These are phyloP conservation scores for Populus hybrid DNA, from an alignment of 441 rosid species.

Conservation along the genomic window DNA sequence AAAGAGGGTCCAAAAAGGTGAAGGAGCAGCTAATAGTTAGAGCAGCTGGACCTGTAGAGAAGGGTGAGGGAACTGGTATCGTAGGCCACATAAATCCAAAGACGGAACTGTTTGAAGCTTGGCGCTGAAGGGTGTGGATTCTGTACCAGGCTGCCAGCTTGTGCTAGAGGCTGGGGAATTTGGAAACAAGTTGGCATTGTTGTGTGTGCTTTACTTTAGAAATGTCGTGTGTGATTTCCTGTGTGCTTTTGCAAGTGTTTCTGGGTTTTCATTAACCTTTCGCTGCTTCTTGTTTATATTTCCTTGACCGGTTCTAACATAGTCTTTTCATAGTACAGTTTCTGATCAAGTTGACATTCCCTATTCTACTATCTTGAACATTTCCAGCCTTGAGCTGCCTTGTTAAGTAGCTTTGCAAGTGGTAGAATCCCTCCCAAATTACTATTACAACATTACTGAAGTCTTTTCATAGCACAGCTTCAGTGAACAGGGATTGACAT, in stretches of 20 bases:
- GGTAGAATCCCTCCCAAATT: too few species aligned
- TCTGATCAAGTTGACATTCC: constrained; percentile 11
- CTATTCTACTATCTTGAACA: neutral
- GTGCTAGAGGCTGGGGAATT: neutral
- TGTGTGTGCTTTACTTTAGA: constrained; percentile 21
- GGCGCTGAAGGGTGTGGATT: constrained; percentile 45
- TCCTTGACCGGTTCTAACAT: constrained; percentile 23
- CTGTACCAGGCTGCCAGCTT: neutral
- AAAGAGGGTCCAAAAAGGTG: constrained; percentile 30
- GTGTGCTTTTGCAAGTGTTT: constrained; percentile 25
- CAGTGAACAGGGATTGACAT: neutral
- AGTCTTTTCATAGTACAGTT: constrained; percentile 9
- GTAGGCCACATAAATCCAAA: constrained; percentile 52
- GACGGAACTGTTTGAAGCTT: constrained; percentile 64
- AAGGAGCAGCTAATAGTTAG: constrained; percentile 25
- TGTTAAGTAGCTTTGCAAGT: neutral
- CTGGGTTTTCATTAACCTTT: constrained; percentile 14
- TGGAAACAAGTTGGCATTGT: constrained; percentile 27
- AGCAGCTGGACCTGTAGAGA: constrained; percentile 35
- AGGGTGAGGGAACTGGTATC: constrained; percentile 40
- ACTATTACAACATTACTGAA: too few species aligned
- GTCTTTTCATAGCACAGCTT: too few species aligned
- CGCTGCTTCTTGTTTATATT: constrained; percentile 12
- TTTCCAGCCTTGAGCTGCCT: constrained; percentile 8
- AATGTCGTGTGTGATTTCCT: constrained; percentile 24